Percentiles rank a stretch among this genome's conserved stretches.
phyloP scores from a whole-genome alignment of 805 yeast genomes.

The Pichia exigua region DNA sequence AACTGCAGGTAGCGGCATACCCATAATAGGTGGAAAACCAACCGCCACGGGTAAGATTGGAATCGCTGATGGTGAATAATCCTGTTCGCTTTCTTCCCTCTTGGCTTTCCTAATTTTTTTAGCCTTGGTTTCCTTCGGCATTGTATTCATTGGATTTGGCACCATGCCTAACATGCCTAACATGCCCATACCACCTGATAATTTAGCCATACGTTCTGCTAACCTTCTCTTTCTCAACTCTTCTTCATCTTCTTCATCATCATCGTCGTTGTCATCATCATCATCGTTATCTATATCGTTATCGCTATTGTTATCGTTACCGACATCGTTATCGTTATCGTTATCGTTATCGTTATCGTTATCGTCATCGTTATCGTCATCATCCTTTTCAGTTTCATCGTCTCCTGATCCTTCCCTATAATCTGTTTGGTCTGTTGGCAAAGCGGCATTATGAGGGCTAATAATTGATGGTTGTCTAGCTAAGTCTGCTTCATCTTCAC shows the following conservation, averaged over 20 bases:
- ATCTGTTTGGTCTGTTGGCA: constrained; percentile 5
- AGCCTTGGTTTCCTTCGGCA: constrained; percentile 19
- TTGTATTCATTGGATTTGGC: constrained; percentile 23
- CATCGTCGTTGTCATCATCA: constrained; percentile 42
- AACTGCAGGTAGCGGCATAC: background rate
- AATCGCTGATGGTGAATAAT: constrained; percentile 30
- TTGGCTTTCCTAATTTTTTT: constrained; percentile 17
- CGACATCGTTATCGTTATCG: constrained; percentile 35
- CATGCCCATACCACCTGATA: constrained; percentile 81
- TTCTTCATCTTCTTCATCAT: constrained; percentile 64
- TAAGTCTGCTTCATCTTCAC: background rate
- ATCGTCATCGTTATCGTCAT: constrained; percentile 38
- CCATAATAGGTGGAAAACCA: constrained; percentile 24
- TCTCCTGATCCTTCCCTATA: constrained; percentile 15
- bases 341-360: constrained; percentile 44
- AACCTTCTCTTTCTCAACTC: constrained; percentile 67
- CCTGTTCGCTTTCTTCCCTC: constrained; percentile 13
- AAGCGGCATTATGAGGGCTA: background rate
- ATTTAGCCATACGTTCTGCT: constrained; percentile 92
- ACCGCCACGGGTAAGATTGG: constrained; percentile 49
- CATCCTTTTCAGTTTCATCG: constrained; percentile 10
- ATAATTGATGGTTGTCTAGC: background rate
- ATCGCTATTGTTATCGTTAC: constrained; percentile 23
- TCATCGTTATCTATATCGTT: constrained; percentile 37
- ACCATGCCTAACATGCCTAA: constrained; percentile 61